Conservation (phyloP, 192 early-diverging fungal species). For the Coemansia sp. region DNA sequence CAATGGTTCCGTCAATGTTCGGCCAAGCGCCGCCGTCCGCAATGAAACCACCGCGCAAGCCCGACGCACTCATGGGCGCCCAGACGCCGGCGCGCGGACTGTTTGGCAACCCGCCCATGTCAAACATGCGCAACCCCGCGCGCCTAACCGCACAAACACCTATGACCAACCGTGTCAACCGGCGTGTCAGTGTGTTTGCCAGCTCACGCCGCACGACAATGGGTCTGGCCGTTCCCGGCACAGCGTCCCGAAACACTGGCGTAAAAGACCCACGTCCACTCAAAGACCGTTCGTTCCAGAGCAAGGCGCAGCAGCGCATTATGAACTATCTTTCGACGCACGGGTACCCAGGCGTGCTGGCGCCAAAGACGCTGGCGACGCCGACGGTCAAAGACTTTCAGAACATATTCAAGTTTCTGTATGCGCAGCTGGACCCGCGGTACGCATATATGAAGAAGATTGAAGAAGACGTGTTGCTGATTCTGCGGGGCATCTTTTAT, state of each 20-base stretch:
- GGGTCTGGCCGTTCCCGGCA: slow-evolving; percentile 31
- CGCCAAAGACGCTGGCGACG: slow-evolving; percentile 58
- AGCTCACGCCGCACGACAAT: slow-evolving; percentile 46
- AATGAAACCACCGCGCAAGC: slow-evolving; percentile 28
- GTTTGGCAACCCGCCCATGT: slow-evolving; percentile 47
- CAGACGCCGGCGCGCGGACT: slow-evolving; percentile 38
- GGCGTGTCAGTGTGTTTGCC: slow-evolving; percentile 53
- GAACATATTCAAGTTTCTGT: slow-evolving; percentile 72
- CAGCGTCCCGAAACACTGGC: slow-evolving; percentile 35
- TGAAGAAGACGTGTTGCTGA: slow-evolving; percentile 65
- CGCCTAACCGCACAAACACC: slow-evolving; percentile 40
- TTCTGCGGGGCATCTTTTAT: slow-evolving; percentile 60
- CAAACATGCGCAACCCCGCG: slow-evolving; percentile 31
- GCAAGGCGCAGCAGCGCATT: slow-evolving; percentile 59
- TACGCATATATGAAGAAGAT: slow-evolving; percentile 65
- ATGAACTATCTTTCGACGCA: slow-evolving; percentile 63
- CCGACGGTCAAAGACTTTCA: slow-evolving; percentile 74
- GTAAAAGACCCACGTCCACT: slow-evolving; percentile 70
- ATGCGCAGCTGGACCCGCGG: slow-evolving; percentile 65
- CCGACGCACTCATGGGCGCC: slow-evolving; percentile 28
- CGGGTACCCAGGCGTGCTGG: slow-evolving; percentile 61
- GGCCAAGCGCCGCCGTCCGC: slow-evolving; percentile 32
- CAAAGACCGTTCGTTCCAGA: slow-evolving; percentile 61
- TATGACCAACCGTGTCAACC: slow-evolving; percentile 43
- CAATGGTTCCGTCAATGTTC: slow-evolving; percentile 52